Percentiles rank a stretch among this genome's conserved stretches.
These are phyloP conservation scores for Nepenthes mirabilis DNA, from an alignment of 148 eudicot species.

Conservation along the genomic window DNA sequence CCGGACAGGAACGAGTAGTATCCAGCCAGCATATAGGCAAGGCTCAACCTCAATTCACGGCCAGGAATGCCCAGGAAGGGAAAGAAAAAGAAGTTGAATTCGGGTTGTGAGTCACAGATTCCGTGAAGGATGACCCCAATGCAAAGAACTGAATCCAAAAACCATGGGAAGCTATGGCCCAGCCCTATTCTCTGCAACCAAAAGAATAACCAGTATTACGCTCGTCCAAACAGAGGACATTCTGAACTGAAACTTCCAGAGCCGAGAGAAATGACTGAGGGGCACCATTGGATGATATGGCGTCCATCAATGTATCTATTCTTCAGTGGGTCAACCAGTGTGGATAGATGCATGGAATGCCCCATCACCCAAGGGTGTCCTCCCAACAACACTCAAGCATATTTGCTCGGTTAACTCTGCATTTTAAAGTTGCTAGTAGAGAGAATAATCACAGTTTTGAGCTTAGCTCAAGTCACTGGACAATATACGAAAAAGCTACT, in stretches of 20 bases:
- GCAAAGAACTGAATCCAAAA: constrained; percentile 62
- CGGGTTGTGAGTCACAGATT: constrained; percentile 68
- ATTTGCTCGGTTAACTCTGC: too few species aligned
- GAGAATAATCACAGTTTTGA: too few species aligned
- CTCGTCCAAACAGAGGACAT: not conserved
- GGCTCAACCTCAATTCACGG: constrained; percentile 54
- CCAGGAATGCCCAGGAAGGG: constrained; percentile 31
- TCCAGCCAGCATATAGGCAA: constrained; percentile 71
- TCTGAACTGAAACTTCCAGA: not conserved
- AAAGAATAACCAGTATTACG: constrained; percentile 6
- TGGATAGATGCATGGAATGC: too few species aligned
- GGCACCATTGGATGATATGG: too few species aligned
- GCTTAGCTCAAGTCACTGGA: too few species aligned
- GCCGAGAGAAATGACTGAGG: not conserved
- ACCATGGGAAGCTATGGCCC: constrained; percentile 52
- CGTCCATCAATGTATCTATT: too few species aligned
- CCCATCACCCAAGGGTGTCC: too few species aligned
- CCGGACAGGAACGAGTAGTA: constrained; percentile 54
- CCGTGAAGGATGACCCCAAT: constrained; percentile 77
- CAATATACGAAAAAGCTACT: too few species aligned
- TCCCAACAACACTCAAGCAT: too few species aligned
- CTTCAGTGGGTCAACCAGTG: too few species aligned
- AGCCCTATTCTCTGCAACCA: constrained; percentile 61
- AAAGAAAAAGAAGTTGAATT: constrained; percentile 52
- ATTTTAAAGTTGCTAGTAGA: too few species aligned